These are phyloP conservation scores for Trametes sp. DNA, from an alignment of 1,284 basidiomycete genomes.

Conservation along the genomic window DNA sequence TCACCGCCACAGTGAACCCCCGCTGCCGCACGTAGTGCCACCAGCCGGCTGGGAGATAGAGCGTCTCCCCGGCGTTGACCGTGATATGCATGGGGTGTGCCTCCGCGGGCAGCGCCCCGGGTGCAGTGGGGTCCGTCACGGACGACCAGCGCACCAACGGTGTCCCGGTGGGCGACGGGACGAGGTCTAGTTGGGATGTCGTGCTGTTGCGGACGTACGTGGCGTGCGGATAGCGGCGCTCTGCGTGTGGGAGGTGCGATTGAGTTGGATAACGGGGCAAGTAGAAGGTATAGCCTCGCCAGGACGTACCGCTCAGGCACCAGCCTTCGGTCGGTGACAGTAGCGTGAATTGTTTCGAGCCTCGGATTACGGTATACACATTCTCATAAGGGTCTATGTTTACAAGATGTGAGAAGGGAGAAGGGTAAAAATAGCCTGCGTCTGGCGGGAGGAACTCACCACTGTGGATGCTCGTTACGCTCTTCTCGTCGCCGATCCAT, in stretches of 20 bases:
- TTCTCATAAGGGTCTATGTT: constrained; percentile 89
- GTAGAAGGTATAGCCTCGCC: no score
- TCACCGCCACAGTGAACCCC: constrained; percentile 75
- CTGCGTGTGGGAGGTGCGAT: constrained; percentile 46
- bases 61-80: constrained; percentile 74
- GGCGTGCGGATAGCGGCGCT: constrained; percentile 74
- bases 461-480: constrained; percentile 86
- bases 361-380: constrained; percentile 86
- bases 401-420: background rate
- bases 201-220: constrained; percentile 57
- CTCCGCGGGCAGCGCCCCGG: constrained; percentile 53
- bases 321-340: constrained; percentile 89
- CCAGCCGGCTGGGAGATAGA: constrained; percentile 93
- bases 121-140: constrained; percentile 60
- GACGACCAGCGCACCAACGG: constrained; percentile 78
- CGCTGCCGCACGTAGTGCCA: constrained; percentile 87
- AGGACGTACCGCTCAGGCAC: constrained; percentile 74
- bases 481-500: constrained; percentile 85
- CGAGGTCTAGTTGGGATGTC: constrained; percentile 50
- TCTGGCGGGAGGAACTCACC: constrained; percentile 52
- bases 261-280: background rate
- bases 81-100: constrained; percentile 73
- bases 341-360: constrained; percentile 85
- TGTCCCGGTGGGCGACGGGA: constrained; percentile 50
- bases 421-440: no score